Conservation (phyloP, 345 rosid genomes). For the Triadica sebifera region DNA sequence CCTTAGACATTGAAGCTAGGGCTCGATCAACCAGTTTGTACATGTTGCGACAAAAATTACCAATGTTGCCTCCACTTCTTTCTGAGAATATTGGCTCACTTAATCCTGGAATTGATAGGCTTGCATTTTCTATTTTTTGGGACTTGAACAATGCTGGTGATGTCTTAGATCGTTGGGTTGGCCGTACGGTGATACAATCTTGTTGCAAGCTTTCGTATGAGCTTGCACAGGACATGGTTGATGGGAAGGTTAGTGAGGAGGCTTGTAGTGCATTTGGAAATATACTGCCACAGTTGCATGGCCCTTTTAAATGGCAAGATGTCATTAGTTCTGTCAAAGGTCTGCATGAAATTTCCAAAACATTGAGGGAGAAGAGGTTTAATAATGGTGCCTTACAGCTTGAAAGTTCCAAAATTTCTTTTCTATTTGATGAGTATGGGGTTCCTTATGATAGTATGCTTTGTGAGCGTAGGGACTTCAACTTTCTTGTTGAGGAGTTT, state of each 20-base stretch:
- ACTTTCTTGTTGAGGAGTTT: conserved; percentile 82
- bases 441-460: conserved; percentile 58
- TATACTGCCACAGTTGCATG: conserved; percentile 53
- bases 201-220: conserved; percentile 93
- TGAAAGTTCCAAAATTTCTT: conserved; percentile 54
- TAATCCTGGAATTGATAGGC: conserved; percentile 77
- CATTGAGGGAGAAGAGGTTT: conserved; percentile 57
- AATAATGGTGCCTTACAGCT: conserved; percentile 71
- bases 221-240: conserved; percentile 64
- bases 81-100: conserved; percentile 75
- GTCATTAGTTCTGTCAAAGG: conserved; percentile 49
- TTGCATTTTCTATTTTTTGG: conserved; percentile 85
- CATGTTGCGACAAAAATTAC: conserved; percentile 56
- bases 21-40: conserved; percentile 78
- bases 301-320: conserved; percentile 63
- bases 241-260: conserved; percentile 34
- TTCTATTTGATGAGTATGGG: conserved; percentile 68
- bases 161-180: conserved; percentile 72
- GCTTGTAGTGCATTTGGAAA: conserved; percentile 27
- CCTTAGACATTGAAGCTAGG: conserved; percentile 74
- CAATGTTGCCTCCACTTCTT: conserved; percentile 79
- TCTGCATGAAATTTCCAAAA: conserved; percentile 61
- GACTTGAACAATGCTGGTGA: conserved; percentile 55
- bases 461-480: conserved; percentile 45
- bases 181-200: conserved; percentile 67